Evolutionary conservation across 306 rosid genomes (phyloP).

Genomic region (Lathyrus tuberosus): DNA sequence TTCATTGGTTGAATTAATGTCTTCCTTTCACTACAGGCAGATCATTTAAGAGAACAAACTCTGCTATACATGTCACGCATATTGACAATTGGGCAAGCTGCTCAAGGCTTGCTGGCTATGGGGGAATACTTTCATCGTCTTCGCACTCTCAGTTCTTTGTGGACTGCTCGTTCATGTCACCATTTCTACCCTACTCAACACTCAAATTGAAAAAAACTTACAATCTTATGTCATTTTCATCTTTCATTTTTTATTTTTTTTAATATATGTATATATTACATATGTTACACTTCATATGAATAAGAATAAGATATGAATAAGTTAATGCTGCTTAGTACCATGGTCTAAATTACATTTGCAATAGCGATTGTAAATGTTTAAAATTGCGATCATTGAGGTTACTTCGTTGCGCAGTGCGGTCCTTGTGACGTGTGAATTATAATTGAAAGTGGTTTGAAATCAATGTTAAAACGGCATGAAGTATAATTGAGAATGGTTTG

Average conservation of each 20-base stretch:
- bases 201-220: background rate
- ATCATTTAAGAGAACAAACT: constrained; percentile 79
- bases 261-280: background rate
- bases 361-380: too few species aligned
- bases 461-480: too few species aligned
- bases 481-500: too few species aligned
- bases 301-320: background rate
- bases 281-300: background rate
- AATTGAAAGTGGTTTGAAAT: too few species aligned
- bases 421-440: too few species aligned
- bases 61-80: constrained; percentile 65
- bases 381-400: too few species aligned
- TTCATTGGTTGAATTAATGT: background rate
- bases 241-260: constrained; percentile 11
- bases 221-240: too few species aligned
- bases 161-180: constrained; percentile 59
- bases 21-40: constrained; percentile 58
- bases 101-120: constrained; percentile 65
- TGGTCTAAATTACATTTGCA: too few species aligned
- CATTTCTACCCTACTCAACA: constrained; percentile 29
- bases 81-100: constrained; percentile 65
- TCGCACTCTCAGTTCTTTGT: constrained; percentile 73
- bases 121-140: constrained; percentile 81
- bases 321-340: background rate
- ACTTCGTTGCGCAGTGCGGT: too few species aligned